Percentiles rank a stretch among this genome's conserved stretches.
phyloP scores from a whole-genome alignment of 192 early-diverging fungal genomes.

The Diversispora eburnea region DNA sequence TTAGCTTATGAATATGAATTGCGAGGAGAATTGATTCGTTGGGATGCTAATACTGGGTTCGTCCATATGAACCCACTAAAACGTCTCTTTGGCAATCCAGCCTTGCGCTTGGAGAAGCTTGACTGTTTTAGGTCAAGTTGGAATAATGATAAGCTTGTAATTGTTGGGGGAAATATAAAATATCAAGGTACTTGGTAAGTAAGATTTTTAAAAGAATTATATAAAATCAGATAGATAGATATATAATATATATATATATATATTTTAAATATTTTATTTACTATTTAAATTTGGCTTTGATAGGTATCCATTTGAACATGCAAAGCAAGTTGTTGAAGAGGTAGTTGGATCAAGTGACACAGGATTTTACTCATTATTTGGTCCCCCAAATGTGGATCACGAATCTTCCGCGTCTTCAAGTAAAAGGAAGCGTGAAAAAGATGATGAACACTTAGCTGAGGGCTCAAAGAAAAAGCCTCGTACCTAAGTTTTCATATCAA shows the following conservation, averaged over 20 bases:
- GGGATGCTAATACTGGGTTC: not conserved
- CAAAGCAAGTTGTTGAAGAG: not conserved
- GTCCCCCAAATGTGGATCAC: not conserved
- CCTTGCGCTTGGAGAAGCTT: not conserved
- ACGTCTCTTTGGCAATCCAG: not conserved
- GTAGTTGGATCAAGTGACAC: not conserved
- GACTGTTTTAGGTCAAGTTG: not conserved
- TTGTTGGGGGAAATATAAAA: not conserved
- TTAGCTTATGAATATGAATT: not conserved
- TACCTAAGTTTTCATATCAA: too few relatives aligned
- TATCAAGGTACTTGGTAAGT: constrained; percentile 2
- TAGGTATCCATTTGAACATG: not conserved
- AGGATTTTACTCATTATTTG: not conserved
- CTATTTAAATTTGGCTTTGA: not conserved
- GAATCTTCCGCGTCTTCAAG: too few relatives aligned
- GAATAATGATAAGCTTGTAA: not conserved
- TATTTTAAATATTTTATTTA: not conserved
- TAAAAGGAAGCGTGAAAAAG: too few relatives aligned
- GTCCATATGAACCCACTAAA: not conserved
- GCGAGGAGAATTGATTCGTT: not conserved
- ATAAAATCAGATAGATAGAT: not conserved
- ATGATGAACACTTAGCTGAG: too few relatives aligned
- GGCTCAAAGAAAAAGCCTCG: too few relatives aligned
- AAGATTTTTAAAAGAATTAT: not conserved
- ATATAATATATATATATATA: too few relatives aligned